Base-by-base conservation (phyloP, 257 asterid genomes). In the Voacanga thouarsii region DNA sequence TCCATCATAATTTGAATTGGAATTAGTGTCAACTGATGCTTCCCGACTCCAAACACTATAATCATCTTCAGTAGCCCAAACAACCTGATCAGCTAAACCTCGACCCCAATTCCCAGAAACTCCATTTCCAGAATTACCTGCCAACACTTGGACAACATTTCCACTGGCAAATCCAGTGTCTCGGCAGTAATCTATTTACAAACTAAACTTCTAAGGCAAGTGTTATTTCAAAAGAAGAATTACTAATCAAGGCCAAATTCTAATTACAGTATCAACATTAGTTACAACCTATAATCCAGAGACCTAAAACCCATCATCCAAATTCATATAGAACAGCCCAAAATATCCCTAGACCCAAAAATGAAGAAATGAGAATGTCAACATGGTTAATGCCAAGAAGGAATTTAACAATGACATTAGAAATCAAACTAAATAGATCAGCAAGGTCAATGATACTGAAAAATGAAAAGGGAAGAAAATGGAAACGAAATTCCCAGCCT, bases 51-150 rank as follows among this genome's bases (percentile, higher is more conserved):
- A 92, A 75, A 79, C 87, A 26, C 80, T 87, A 63, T 84, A 84
- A 41, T 87, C 90, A 73, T 92, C 95, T 77, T 92, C 97, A 1
- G 95, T 91, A 9, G 94, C 96, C 96, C 97, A 91, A 78, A 91
- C 82, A 15, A 88, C 85, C 64, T 80, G 92, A 76, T 91, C 95
- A 0, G 28, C 75, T 0, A 64, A 68, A n/a, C 81, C 87, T 0
- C 87, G 77, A 53, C 89, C 94, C 97, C 96, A 90, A 76, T 82
- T 85, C 80, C 73, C 83, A 44, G 65, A 37, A 43, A 9, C 79
- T 37, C 76, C 83, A 75, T 75, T 75, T 51, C 80, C 83, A 9
- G 80, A 64, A 79, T 82, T 84, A 37, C 90, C 91, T 12, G 94
- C 66, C 1, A 89, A 79, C 56, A 87, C 81, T 81, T 88, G 93